Base-by-base conservation (phyloP, 352 stramenopile genomes). In the Globisporangium radiosum region DNA sequence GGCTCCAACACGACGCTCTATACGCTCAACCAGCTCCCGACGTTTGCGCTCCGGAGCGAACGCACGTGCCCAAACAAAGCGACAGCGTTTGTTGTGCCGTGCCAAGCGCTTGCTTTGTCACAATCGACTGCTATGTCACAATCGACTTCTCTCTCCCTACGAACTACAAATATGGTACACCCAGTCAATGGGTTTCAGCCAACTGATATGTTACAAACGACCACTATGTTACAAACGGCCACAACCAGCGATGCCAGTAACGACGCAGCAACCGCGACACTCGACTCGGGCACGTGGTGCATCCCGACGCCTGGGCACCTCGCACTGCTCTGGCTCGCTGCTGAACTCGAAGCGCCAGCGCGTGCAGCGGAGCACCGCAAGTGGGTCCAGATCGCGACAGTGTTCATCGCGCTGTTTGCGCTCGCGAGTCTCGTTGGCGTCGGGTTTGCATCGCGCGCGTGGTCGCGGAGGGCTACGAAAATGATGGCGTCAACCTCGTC, bases 1-100 rank as follows among this genome's bases (percentile, higher is more conserved):
- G 42, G 45, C 45, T 49, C 54, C 4, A 10, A 42, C 37, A 59
- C 59, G 11, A 50, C 60, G 47, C 52, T 80, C 17, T 81, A 77
- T 62, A 81, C 71, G 19, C 82, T 87, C 52, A 74, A 79, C 58
- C 74, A 87, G 54, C 54, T 65, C 3, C 50, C 64, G n/a, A 54
- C 45, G 7, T 39, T 68, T 7, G 47, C 65, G 5, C 57, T 57
- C 2, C 52, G 63, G 36, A 65, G 63, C 54, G 47, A 52, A n/a
- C 25, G 9, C 19, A 60, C 52, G 47, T 87, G 76, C 25, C 68
- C 76, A 5, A 33, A 33, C 1, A 60, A 68, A 15, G 52, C 70
- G 1, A 47, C 71, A 2, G 70, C 68, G 38, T 87, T 85, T 62
- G 71, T 76, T n/a, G 68, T 77, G 1, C 76, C 76, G 1, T 87